A percentile compares a stretch with the other conserved stretches of the same genome.
Evolutionary conservation across 2,329 filamentous ascomycete species (phyloP).

Genomic region (Diaporthe sp.): DNA sequence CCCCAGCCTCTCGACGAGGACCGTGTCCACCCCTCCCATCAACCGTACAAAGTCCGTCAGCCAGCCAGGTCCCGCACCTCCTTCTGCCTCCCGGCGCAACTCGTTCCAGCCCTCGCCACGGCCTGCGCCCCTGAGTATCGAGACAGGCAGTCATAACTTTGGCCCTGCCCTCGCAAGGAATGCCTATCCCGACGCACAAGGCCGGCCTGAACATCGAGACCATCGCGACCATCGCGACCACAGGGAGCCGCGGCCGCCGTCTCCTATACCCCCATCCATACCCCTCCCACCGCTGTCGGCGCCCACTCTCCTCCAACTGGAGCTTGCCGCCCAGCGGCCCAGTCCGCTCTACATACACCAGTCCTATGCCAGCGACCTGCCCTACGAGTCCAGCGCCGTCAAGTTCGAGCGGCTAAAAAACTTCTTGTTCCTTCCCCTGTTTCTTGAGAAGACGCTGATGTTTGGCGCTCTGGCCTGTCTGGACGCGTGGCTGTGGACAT

Average conservation of each 20-base stretch:
- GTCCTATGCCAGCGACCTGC: conserved; percentile 68
- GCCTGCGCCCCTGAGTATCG: conserved; percentile 62
- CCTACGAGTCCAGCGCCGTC: conserved; percentile 92
- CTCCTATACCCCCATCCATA: conserved; percentile 67
- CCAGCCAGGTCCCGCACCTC: conserved; percentile 46
- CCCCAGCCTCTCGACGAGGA: conserved; percentile 50
- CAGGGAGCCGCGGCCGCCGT: conserved; percentile 49
- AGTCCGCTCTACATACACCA: conserved; percentile 77
- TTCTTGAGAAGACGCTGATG: conserved; percentile 85
- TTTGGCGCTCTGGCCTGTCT: conserved; percentile 94
- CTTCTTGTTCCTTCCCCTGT: conserved; percentile 84
- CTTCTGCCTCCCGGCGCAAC: conserved; percentile 59
- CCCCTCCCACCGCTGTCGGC: conserved; percentile 77
- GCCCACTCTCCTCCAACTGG: conserved; percentile 74
- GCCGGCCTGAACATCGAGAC: conserved; percentile 25
- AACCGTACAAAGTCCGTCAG: conserved; percentile 53
- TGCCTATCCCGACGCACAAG: conserved; percentile 12
- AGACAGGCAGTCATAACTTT: conserved; percentile 44
- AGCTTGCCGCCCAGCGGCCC: conserved; percentile 72
- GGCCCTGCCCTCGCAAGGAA: conserved; percentile 42
- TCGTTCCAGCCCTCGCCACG: conserved; percentile 62
- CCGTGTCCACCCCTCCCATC: conserved; percentile 67
- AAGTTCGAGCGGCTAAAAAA: conserved; percentile 95
- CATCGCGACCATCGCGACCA: conserved; percentile 46
- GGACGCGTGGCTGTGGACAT: conserved; percentile 96